phyloP scores from a whole-genome alignment of 331 rosid genomes.

The Malus hybrid region DNA sequence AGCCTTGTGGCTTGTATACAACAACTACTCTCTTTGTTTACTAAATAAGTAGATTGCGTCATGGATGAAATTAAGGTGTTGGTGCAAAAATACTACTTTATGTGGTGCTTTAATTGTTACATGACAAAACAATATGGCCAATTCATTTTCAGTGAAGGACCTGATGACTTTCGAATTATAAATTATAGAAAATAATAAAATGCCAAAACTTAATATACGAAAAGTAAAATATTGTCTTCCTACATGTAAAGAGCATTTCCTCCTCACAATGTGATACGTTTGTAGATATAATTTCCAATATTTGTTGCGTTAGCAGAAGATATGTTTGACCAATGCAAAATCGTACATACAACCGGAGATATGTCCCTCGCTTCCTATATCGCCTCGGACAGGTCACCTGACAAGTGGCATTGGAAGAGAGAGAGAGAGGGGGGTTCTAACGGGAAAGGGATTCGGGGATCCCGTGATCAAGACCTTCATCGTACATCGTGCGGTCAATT shows the following conservation, averaged over 20 bases:
- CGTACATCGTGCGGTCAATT: too few relatives aligned
- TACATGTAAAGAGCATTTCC: neutral
- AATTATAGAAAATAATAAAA: too few relatives aligned
- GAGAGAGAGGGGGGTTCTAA: too few relatives aligned
- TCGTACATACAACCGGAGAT: neutral
- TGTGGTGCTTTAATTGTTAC: neutral
- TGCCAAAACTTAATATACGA: neutral
- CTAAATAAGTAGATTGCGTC: neutral
- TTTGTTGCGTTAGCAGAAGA: neutral
- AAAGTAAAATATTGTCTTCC: neutral
- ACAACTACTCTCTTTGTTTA: neutral
- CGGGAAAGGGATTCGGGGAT: too few relatives aligned
- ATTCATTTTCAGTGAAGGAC: too few relatives aligned
- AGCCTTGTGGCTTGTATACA: neutral
- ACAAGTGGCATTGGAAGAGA: neutral
- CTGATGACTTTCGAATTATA: too few relatives aligned
- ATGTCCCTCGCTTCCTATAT: neutral
- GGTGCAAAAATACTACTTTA: neutral
- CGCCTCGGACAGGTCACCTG: neutral
- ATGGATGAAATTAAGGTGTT: neutral
- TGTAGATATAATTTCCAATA: neutral
- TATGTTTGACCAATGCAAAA: neutral
- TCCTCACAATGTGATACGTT: neutral
- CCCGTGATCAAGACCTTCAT: too few relatives aligned
- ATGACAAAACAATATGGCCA: neutral